Percentiles rank a stretch among this genome's conserved stretches.
phyloP scores from a whole-genome alignment of 768 basidiomycete genomes.

The Amanita rimosa region DNA sequence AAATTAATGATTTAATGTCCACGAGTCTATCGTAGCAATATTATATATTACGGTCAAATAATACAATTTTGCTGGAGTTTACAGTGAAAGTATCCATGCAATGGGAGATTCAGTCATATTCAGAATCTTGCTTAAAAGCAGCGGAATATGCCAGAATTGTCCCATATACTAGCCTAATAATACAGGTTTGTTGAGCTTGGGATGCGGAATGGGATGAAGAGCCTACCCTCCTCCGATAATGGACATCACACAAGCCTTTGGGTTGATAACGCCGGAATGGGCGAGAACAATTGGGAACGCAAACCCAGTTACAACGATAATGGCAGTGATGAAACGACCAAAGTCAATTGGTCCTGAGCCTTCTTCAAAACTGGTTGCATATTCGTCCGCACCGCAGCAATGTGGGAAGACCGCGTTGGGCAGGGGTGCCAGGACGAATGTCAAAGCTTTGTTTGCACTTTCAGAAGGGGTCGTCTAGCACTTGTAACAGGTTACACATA shows the following conservation, averaged over 20 bases:
- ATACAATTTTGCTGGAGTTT: slow-evolving; percentile 2
- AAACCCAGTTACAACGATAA: slow-evolving; percentile 87
- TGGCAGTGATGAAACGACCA: slow-evolving; percentile 88
- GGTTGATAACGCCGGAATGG: slow-evolving; percentile 80
- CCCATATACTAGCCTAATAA: slow-evolving; percentile 65
- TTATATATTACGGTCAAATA: slow-evolving; percentile 10
- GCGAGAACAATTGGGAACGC: slow-evolving; percentile 87
- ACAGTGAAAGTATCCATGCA: neutral
- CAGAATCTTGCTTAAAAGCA: slow-evolving; percentile 75
- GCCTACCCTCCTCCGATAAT: slow-evolving; percentile 86
- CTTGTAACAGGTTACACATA: slow-evolving; percentile 27
- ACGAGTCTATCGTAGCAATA: neutral
- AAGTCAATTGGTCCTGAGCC: slow-evolving; percentile 70
- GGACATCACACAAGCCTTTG: slow-evolving; percentile 86
- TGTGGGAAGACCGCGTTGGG: slow-evolving; percentile 94
- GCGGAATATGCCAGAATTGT: slow-evolving; percentile 85
- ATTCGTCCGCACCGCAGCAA: slow-evolving; percentile 76
- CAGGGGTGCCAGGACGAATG: slow-evolving; percentile 90
- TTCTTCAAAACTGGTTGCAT: slow-evolving; percentile 60
- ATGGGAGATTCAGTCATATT: slow-evolving; percentile 45
- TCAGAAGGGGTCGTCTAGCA: neutral
- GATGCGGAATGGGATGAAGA: neutral
- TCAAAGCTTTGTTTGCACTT: slow-evolving; percentile 49
- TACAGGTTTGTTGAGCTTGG: slow-evolving; percentile 4
- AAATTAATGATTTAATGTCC: slow-evolving; percentile 5